These are phyloP conservation scores for Pythium sukuiense DNA, from an alignment of 352 stramenopile genomes.

Conservation along the genomic window DNA sequence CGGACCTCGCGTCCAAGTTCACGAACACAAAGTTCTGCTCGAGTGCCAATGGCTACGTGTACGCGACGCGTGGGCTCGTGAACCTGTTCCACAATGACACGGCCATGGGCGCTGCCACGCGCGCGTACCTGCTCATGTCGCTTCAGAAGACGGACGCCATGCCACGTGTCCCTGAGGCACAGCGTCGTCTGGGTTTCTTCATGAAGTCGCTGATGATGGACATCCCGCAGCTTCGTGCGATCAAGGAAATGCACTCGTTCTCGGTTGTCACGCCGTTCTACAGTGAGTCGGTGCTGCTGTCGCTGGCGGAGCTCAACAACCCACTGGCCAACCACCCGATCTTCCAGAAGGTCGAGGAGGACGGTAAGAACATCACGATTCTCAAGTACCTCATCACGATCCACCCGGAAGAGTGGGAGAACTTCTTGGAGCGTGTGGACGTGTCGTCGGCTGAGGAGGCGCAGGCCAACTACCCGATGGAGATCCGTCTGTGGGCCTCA, in stretches of 20 bases:
- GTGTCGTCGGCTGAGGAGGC: conserved; percentile 71
- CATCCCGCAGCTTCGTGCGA: conserved; percentile 73
- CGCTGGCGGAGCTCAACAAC: conserved; percentile 76
- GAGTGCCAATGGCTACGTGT: conserved; percentile 72
- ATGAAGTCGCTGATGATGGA: conserved; percentile 89
- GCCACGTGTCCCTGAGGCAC: conserved; percentile 41
- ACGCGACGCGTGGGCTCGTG: conserved; percentile 66
- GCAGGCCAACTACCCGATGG: conserved; percentile 64
- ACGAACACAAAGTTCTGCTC: conserved; percentile 81
- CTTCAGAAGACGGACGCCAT: conserved; percentile 42
- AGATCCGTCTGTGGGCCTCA: conserved; percentile 80
- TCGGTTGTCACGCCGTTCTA: conserved; percentile 86
- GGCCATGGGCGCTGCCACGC: conserved; percentile 70
- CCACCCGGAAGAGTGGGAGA: conserved; percentile 83
- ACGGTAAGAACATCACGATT: conserved; percentile 84
- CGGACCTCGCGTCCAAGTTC: conserved; percentile 72
- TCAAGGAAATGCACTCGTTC: conserved; percentile 86
- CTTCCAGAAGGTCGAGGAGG: conserved; percentile 81
- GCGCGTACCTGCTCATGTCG: conserved; percentile 27
- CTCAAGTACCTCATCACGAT: conserved; percentile 86
- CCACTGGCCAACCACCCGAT: conserved; percentile 83
- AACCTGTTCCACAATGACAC: conserved; percentile 78
- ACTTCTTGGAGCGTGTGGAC: conserved; percentile 82
- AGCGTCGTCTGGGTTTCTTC: conserved; percentile 82
- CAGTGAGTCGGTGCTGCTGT: conserved; percentile 76